phyloP scores from a whole-genome alignment of 805 yeast species.

The Pichia membranifaciens region DNA sequence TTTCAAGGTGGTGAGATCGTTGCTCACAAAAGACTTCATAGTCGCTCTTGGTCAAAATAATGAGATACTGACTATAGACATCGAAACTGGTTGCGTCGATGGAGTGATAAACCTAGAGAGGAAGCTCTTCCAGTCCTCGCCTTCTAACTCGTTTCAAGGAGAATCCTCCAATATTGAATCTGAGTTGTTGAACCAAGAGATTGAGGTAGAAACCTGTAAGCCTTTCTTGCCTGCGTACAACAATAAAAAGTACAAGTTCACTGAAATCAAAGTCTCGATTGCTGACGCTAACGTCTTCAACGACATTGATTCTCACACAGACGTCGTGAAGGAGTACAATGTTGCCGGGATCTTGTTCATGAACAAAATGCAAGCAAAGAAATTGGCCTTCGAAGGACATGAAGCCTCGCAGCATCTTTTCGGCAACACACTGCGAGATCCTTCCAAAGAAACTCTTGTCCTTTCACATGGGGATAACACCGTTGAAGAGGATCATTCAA shows the following conservation, averaged over 20 bases:
- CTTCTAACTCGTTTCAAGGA: too few species aligned
- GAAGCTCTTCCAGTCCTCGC: too few species aligned
- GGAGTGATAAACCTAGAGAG: not conserved
- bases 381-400: not conserved
- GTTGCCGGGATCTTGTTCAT: conserved; percentile 1
- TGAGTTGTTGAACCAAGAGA: conserved; percentile 20
- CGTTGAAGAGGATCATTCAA: too few species aligned
- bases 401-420: too few species aligned
- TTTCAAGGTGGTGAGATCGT: conserved; percentile 10
- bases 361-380: not conserved
- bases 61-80: conserved; percentile 17
- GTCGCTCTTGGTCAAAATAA: conserved; percentile 25
- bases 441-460: too few species aligned
- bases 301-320: not conserved
- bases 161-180: too few species aligned
- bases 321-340: not conserved
- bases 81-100: conserved; percentile 15
- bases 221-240: conserved; percentile 26
- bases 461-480: too few species aligned
- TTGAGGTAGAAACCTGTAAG: conserved; percentile 52
- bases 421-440: too few species aligned
- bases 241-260: conserved; percentile 22
- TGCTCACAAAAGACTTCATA: conserved; percentile 7
- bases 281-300: not conserved
- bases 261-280: conserved; percentile 9